phyloP scores from a whole-genome alignment of 2,329 filamentous ascomycete genomes.

The Fusarium sp. region DNA sequence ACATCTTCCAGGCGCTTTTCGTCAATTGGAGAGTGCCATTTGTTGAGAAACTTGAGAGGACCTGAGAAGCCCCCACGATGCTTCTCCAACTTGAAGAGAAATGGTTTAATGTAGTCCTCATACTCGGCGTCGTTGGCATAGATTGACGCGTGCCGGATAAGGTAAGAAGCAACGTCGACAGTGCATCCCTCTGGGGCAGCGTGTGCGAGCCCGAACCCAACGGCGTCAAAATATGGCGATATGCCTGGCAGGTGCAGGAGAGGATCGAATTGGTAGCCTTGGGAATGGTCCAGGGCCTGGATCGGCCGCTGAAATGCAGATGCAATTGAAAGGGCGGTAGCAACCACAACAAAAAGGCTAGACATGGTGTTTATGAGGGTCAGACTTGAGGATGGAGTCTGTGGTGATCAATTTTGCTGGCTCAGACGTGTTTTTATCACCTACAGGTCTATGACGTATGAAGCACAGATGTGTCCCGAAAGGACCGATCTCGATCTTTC shows the following conservation, averaged over 20 bases:
- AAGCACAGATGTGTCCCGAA: not conserved
- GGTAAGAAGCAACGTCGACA: slow-evolving; percentile 35
- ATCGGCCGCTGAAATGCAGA: slow-evolving; percentile 32
- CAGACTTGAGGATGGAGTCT: not conserved
- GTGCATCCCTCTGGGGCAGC: slow-evolving; percentile 38
- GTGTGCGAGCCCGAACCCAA: slow-evolving; percentile 37
- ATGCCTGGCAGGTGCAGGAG: slow-evolving; percentile 40
- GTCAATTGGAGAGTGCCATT: slow-evolving; percentile 38
- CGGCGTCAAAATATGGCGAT: slow-evolving; percentile 41
- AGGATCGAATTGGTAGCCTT: slow-evolving; percentile 40
- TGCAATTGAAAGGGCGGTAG: not conserved
- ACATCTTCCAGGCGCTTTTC: slow-evolving; percentile 38
- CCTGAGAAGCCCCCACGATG: slow-evolving; percentile 37
- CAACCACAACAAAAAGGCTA: slow-evolving; percentile 4
- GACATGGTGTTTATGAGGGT: slow-evolving; percentile 8
- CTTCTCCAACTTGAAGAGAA: slow-evolving; percentile 37
- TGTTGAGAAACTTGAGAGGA: slow-evolving; percentile 30
- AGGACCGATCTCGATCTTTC: not conserved
- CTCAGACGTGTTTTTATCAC: not conserved
- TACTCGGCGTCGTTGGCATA: slow-evolving; percentile 42
- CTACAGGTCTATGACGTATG: not conserved
- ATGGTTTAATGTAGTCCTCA: slow-evolving; percentile 39
- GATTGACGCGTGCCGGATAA: slow-evolving; percentile 39
- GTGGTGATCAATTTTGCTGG: not conserved
- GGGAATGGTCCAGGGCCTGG: slow-evolving; percentile 29